Evolutionary conservation across 1,139 yeast genomes (phyloP), one percentile per base, ranked within the genome.

Genomic region (Pichia sp.): DNA sequence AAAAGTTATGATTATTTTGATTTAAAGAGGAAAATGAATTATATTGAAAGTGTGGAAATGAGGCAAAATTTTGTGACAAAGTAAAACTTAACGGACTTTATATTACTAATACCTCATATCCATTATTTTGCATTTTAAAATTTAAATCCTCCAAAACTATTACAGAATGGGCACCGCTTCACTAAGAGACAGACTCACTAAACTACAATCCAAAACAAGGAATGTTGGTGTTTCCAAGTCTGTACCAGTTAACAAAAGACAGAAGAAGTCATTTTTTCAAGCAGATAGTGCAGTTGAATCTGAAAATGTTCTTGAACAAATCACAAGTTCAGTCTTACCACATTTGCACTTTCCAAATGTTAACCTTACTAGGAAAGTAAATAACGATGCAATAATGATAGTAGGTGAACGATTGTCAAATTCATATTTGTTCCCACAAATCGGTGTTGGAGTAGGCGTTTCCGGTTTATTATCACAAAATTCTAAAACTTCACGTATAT

Each of bases 401-500:
- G 41, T 42, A 18, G 44, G 42, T 19, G 42, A 45, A 19, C 29
- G 38, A 25, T 30, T 53, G 14, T 47, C 53, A 2, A 33, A 33
- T 13, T 16, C 33, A 10, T 48, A 49, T 30, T 22, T 44, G 16
- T 49, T 53, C 36, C 55, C 55, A 14, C 54, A 48, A 16, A 46
- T 51, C 5, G 42, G 45, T 5, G 36, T 34, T 10, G 45, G 43
- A n/a, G 33, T 41, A 13, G 31, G 16, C 11, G 49, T 49, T 1
- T n/a, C 45, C 13, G 46, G 49, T 13, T 34, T 44, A 25, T 25
- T 49, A 31, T 52, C 54, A 8, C 42, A 44, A 19, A 48, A 33
- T 30, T 53, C 56, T 2, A 50, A 50, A 45, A 53, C 56, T 16
- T 46, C 48, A 18, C 38, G 46, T 13, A 50, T 53, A 18, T 48